Conservation (phyloP, 768 basidiomycete species). For the Kockovaella imperatae region DNA sequence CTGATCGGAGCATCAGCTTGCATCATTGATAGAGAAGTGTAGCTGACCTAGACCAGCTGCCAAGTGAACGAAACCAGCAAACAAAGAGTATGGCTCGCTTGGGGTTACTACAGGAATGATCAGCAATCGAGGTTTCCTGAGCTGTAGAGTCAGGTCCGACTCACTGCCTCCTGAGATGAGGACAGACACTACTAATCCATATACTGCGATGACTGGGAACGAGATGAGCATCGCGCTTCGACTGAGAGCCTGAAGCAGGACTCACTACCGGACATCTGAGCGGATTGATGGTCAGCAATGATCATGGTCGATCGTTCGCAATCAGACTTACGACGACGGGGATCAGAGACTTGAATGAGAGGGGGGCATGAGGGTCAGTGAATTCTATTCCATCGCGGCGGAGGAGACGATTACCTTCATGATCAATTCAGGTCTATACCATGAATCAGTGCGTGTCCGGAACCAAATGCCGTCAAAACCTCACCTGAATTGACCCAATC, state of each 20-base stretch:
- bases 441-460: background rate
- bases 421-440: slow-evolving; percentile 69
- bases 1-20: slow-evolving; percentile 27
- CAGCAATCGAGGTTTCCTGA: slow-evolving; percentile 1
- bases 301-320: background rate
- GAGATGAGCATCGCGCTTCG: background rate
- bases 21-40: background rate
- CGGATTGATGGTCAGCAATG: background rate
- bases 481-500: slow-evolving; percentile 73
- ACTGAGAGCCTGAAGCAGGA: background rate
- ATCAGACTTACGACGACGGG: slow-evolving; percentile 63
- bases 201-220: slow-evolving; percentile 70
- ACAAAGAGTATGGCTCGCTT: slow-evolving; percentile 64
- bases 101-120: slow-evolving; percentile 52
- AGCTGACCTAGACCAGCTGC: slow-evolving; percentile 62
- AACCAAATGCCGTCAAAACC: background rate
- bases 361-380: no score
- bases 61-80: slow-evolving; percentile 82
- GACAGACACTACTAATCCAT: slow-evolving; percentile 90
- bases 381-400: background rate
- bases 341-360: slow-evolving; percentile 83
- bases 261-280: slow-evolving; percentile 75
- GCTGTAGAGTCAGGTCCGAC: slow-evolving; percentile 25
- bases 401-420: slow-evolving; percentile 65
- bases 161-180: slow-evolving; percentile 67